Conservation (phyloP, 352 stramenopile genomes). For the Pythium coloratum region DNA sequence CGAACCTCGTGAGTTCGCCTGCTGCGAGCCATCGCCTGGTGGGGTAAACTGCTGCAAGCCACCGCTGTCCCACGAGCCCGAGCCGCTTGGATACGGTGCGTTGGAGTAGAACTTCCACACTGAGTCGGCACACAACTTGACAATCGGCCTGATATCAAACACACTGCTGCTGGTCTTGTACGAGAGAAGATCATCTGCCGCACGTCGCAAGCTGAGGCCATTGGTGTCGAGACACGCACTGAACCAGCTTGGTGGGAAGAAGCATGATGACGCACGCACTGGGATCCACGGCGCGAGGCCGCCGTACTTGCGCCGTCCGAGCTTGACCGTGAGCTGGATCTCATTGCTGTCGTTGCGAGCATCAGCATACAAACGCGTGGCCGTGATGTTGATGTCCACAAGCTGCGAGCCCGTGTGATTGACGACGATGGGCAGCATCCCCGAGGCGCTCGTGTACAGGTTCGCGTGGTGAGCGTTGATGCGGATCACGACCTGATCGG, state of each 20-base stretch:
- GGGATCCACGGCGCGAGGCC: slow-evolving; percentile 30
- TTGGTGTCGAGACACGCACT: not conserved
- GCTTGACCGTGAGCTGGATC: slow-evolving; percentile 13
- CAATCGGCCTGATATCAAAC: not conserved
- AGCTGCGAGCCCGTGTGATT: slow-evolving; percentile 40
- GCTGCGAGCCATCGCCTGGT: not conserved
- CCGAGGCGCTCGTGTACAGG: slow-evolving; percentile 9
- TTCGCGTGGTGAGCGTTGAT: slow-evolving; percentile 25
- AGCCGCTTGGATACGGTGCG: no score
- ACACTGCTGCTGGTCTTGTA: not conserved
- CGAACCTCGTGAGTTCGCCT: no score
- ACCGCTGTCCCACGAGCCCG: no score
- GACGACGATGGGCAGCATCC: slow-evolving; percentile 37
- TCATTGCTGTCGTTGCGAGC: slow-evolving; percentile 22
- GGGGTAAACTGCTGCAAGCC: no score
- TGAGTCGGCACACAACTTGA: not conserved
- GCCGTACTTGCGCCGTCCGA: slow-evolving; percentile 32
- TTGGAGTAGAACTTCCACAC: no score
- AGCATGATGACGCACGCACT: not conserved
- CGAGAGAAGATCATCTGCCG: not conserved
- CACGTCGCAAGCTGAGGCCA: not conserved
- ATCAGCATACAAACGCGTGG: slow-evolving; percentile 22
- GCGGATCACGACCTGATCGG: slow-evolving; percentile 43
- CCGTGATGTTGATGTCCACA: slow-evolving; percentile 35
- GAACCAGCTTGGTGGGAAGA: not conserved